Conservation (phyloP, 306 rosid genomes). For the Leucaena leucocephala region DNA sequence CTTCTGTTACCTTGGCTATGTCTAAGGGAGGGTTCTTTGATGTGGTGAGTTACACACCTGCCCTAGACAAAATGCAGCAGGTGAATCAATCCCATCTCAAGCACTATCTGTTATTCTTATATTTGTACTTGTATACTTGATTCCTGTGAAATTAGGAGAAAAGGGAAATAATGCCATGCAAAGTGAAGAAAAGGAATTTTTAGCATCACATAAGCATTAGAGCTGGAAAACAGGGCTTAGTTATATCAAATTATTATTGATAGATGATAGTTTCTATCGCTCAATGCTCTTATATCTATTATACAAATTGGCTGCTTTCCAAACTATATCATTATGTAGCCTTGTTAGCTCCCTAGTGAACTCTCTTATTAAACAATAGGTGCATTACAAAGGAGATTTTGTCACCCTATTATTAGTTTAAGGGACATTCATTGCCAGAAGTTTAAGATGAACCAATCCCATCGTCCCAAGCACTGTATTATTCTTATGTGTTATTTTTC, state of each 20-base stretch:
- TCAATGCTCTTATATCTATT: neutral
- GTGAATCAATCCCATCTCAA: slow-evolving; percentile 13
- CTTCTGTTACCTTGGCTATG: slow-evolving; percentile 11
- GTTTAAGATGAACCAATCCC: slow-evolving; percentile 20
- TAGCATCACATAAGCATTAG: neutral
- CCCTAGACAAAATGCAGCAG: slow-evolving; percentile 12
- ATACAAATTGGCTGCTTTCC: neutral
- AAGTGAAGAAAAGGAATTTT: neutral
- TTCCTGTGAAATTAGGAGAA: neutral
- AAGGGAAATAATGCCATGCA: neutral
- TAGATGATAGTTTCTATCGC: neutral
- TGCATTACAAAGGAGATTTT: slow-evolving; percentile 2
- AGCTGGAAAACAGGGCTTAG: neutral
- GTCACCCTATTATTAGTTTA: neutral
- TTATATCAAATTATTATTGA: slow-evolving; percentile 9
- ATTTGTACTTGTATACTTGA: neutral
- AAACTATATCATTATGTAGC: slow-evolving; percentile 3
- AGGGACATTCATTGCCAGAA: neutral
- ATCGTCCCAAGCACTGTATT: slow-evolving; percentile 1
- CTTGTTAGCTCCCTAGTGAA: slow-evolving; percentile 19
- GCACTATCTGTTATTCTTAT: neutral
- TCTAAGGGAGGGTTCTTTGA: neutral
- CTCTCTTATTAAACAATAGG: neutral
- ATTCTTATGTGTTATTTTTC: neutral
- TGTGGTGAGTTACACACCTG: slow-evolving; percentile 3